phyloP scores from a whole-genome alignment of 2,329 filamentous ascomycete genomes.

The Pseudopyricularia javanii region DNA sequence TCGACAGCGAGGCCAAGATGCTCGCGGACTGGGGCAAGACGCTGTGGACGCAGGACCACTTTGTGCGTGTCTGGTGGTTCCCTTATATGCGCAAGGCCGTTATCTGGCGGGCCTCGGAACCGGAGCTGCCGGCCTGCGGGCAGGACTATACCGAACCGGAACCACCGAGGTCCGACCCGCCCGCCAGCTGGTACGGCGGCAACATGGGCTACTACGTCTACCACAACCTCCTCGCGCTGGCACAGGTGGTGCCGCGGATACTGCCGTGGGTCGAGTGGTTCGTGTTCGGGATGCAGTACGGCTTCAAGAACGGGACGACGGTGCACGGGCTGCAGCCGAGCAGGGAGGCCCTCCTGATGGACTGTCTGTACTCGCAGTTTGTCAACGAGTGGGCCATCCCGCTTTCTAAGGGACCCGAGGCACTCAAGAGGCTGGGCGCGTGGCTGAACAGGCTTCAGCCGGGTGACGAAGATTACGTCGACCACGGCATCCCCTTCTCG shows the following conservation, averaged over 20 bases:
- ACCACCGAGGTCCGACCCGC: conserved; percentile 29
- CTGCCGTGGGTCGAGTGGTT: conserved; percentile 91
- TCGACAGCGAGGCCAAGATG: conserved; percentile 58
- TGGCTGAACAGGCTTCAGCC: conserved; percentile 61
- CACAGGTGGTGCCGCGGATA: conserved; percentile 65
- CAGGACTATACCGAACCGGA: conserved; percentile 15
- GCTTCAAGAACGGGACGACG: conserved; percentile 50
- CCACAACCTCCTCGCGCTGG: conserved; percentile 75
- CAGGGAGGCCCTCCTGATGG: conserved; percentile 76
- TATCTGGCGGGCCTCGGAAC: conserved; percentile 79
- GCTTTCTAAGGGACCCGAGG: conserved; percentile 74
- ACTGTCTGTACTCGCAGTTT: conserved; percentile 96
- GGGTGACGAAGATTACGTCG: conserved; percentile 44
- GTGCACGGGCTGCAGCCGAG: conserved; percentile 71
- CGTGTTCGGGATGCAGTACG: conserved; percentile 95
- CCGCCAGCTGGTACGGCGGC: conserved; percentile 68
- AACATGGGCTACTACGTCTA: conserved; percentile 78
- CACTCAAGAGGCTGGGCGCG: conserved; percentile 66
- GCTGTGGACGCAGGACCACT: conserved; percentile 78
- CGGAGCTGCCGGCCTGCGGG: conserved; percentile 36
- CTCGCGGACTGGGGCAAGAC: conserved; percentile 57
- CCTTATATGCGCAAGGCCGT: conserved; percentile 83
- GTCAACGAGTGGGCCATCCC: conserved; percentile 98
- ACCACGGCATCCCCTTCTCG: conserved; percentile 56
- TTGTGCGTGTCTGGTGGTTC: conserved; percentile 94